Percentiles rank a stretch among this genome's conserved stretches.
Evolutionary conservation across 495 filamentous ascomycete species (phyloP).

Genomic region (Astrothelium macrocarpum): DNA sequence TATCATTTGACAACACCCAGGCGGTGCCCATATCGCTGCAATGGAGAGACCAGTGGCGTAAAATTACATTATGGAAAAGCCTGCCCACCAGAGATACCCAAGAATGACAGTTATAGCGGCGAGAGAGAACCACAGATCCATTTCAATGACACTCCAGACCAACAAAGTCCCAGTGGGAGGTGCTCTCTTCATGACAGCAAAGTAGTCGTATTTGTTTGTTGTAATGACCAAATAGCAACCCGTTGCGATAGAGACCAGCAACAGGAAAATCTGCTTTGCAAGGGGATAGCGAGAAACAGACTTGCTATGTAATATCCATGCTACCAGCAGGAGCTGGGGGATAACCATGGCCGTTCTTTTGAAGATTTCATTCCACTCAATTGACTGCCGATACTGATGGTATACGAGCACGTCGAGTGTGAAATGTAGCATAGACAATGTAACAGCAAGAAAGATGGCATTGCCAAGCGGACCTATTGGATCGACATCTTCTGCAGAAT

Average conservation of each 20-base stretch:
- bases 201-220: slow-evolving; percentile 69
- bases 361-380: slow-evolving; percentile 49
- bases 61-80: slow-evolving; percentile 44
- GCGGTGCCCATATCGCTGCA: too few species aligned
- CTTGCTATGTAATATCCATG: slow-evolving; percentile 48
- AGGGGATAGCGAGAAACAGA: slow-evolving; percentile 19
- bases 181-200: slow-evolving; percentile 83
- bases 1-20: too few species aligned
- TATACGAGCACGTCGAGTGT: slow-evolving; percentile 85
- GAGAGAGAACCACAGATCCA: slow-evolving; percentile 59
- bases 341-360: slow-evolving; percentile 42
- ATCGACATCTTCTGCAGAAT: slow-evolving; percentile 25
- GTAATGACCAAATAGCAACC: slow-evolving; percentile 74
- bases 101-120: slow-evolving; percentile 50
- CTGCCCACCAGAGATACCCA: slow-evolving; percentile 60
- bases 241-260: slow-evolving; percentile 40
- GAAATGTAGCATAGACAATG: slow-evolving; percentile 72
- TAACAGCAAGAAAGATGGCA: slow-evolving; percentile 57
- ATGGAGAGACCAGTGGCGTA: neutral
- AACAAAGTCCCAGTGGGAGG: slow-evolving; percentile 83
- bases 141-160: slow-evolving; percentile 89
- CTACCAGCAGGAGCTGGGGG: slow-evolving; percentile 50
- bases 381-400: slow-evolving; percentile 71
- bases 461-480: slow-evolving; percentile 47
- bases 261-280: slow-evolving; percentile 53